A percentile compares a stretch with the other conserved stretches of the same genome.
Conservation (phyloP, 2,329 filamentous ascomycete species). For the Metarhizium brunneum region DNA sequence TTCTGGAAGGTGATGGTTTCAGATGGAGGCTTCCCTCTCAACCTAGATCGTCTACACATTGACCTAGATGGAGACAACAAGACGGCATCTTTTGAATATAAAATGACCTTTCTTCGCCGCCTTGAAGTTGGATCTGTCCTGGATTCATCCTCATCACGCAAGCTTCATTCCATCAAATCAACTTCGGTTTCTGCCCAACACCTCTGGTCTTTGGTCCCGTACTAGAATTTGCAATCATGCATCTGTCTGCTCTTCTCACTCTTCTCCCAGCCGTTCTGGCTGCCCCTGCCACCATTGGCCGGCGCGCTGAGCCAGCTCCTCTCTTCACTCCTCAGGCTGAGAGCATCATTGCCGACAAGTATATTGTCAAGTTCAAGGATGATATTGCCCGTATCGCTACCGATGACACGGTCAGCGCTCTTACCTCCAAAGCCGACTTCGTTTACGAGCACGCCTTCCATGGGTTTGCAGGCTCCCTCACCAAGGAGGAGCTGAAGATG, state of each 20-base stretch:
- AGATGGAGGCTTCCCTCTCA: not conserved
- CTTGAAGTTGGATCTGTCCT: not conserved
- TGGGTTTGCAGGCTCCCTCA: slow-evolving; percentile 17
- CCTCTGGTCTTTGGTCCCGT: not conserved
- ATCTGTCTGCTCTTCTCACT: slow-evolving; percentile 14
- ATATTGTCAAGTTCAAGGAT: slow-evolving; percentile 22
- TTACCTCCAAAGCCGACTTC: slow-evolving; percentile 14
- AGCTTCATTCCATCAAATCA: not conserved
- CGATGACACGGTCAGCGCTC: slow-evolving; percentile 8
- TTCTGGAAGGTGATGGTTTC: slow-evolving; percentile 9
- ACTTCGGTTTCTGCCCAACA: not conserved
- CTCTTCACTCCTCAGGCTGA: slow-evolving; percentile 11
- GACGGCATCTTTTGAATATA: slow-evolving; percentile 4
- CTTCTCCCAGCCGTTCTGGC: slow-evolving; percentile 15
- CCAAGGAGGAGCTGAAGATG: slow-evolving; percentile 10
- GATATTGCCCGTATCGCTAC: slow-evolving; percentile 8
- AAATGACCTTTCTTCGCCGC: slow-evolving; percentile 1
- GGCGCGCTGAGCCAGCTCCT: slow-evolving; percentile 17
- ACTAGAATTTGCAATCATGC: slow-evolving; percentile 11
- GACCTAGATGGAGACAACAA: not conserved
- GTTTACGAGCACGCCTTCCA: slow-evolving; percentile 14
- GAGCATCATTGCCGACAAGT: slow-evolving; percentile 16
- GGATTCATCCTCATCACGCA: slow-evolving; percentile 1
- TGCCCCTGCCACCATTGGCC: slow-evolving; percentile 9
- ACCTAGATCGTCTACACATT: not conserved